Conservation (phyloP, 305 asterid genomes). For the Fraxinus paxiana region DNA sequence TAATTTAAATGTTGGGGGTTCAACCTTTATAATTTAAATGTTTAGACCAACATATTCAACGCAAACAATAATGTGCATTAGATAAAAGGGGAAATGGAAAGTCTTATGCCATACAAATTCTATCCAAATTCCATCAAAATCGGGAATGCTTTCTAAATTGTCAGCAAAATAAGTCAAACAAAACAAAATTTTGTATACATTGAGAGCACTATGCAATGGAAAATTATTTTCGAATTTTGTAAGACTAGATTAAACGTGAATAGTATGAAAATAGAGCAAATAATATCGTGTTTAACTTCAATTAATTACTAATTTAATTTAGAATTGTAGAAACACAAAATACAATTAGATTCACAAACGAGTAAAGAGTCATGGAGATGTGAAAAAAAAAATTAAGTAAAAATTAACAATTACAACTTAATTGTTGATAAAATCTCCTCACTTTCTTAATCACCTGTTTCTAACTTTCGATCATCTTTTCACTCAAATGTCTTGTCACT, state of each 20-base stretch:
- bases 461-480: too few relatives aligned
- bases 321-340: neutral
- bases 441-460: too few relatives aligned
- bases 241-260: neutral
- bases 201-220: neutral
- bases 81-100: neutral
- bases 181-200: neutral
- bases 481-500: too few relatives aligned
- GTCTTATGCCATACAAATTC: neutral
- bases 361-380: neutral
- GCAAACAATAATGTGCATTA: neutral
- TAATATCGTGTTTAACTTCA: neutral
- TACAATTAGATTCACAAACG: neutral
- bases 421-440: too few relatives aligned
- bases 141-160: slow-evolving; percentile 1
- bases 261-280: neutral
- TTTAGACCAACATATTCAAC: too few relatives aligned
- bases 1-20: too few relatives aligned
- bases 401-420: too few relatives aligned
- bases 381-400: neutral
- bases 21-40: too few relatives aligned
- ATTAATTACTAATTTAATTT: neutral
- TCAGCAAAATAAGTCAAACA: neutral
- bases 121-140: neutral
- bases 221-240: neutral